Evolutionary conservation across 768 basidiomycete genomes (phyloP).

Genomic region (Mycena metata): DNA sequence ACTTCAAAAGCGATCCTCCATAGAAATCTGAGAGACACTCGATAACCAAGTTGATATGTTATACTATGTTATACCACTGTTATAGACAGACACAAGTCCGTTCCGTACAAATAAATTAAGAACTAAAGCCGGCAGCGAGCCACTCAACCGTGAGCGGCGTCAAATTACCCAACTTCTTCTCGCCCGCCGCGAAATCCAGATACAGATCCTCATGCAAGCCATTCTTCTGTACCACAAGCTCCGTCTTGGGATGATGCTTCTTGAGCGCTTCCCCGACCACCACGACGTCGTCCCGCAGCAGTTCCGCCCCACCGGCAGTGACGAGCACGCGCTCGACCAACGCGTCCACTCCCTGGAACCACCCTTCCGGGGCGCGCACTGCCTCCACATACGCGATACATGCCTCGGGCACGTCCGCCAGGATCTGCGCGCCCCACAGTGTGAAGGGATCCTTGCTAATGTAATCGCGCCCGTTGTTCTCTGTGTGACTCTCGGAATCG

Average conservation of each 20-base stretch:
- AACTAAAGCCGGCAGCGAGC: constrained; percentile 35
- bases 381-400: constrained; percentile 50
- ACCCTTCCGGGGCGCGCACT: constrained; percentile 46
- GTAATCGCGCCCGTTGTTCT: constrained; percentile 46
- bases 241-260: constrained; percentile 36
- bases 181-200: constrained; percentile 45
- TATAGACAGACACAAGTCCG: no score
- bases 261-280: constrained; percentile 41
- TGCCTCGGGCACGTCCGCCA: constrained; percentile 44
- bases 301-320: constrained; percentile 52
- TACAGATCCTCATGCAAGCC: constrained; percentile 55
- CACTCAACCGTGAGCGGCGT: constrained; percentile 42
- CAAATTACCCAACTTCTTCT: constrained; percentile 36
- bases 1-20: no score
- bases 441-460: constrained; percentile 33
- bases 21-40: no score
- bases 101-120: no score
- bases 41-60: no score
- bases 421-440: constrained; percentile 38
- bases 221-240: constrained; percentile 46
- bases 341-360: constrained; percentile 49
- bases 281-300: constrained; percentile 50
- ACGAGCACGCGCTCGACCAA: constrained; percentile 52
- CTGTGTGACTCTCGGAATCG: constrained; percentile 41
- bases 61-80: no score